Conservation (phyloP, 768 basidiomycete species). For the Rhodotorula toruloides region DNA sequence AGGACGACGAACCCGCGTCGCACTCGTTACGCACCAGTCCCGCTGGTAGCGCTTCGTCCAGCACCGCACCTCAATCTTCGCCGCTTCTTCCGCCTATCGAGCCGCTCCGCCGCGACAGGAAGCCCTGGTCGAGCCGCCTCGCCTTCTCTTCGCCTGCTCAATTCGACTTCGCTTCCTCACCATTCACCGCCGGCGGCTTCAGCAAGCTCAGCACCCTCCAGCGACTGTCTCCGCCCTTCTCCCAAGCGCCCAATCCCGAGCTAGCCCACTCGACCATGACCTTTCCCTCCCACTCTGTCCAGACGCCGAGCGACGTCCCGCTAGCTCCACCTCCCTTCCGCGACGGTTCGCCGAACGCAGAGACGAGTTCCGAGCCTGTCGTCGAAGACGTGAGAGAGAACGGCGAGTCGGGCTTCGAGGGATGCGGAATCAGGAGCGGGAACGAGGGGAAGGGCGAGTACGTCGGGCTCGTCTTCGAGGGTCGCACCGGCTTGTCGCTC, state of each 20-base stretch:
- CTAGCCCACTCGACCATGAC: conserved; percentile 15
- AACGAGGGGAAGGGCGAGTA: not conserved
- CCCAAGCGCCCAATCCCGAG: conserved; percentile 74
- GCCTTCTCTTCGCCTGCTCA: not conserved
- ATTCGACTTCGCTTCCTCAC: not conserved
- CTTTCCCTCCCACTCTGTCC: conserved; percentile 91
- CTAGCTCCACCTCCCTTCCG: conserved; percentile 83
- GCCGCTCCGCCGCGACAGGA: too few species aligned
- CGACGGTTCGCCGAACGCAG: conserved; percentile 71
- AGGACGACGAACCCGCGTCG: too few species aligned
- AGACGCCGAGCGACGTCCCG: conserved; percentile 67
- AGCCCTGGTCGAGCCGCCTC: not conserved
- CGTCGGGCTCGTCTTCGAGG: not conserved
- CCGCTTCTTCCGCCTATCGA: too few species aligned
- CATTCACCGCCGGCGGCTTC: not conserved
- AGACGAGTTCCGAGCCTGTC: conserved; percentile 73
- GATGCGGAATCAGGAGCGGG: conserved; percentile 1
- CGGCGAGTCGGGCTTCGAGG: not conserved
- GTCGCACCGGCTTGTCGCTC: not conserved
- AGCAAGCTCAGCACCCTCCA: conserved; percentile 71
- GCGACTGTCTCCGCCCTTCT: conserved; percentile 69
- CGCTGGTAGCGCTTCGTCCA: too few species aligned
- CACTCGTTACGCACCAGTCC: too few species aligned
- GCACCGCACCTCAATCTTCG: too few species aligned
- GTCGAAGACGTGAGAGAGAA: conserved; percentile 49